Evolutionary conservation across 1,284 basidiomycete species (phyloP), one percentile per base, ranked within the genome.

Genomic region (Pseudozyma sp.): DNA sequence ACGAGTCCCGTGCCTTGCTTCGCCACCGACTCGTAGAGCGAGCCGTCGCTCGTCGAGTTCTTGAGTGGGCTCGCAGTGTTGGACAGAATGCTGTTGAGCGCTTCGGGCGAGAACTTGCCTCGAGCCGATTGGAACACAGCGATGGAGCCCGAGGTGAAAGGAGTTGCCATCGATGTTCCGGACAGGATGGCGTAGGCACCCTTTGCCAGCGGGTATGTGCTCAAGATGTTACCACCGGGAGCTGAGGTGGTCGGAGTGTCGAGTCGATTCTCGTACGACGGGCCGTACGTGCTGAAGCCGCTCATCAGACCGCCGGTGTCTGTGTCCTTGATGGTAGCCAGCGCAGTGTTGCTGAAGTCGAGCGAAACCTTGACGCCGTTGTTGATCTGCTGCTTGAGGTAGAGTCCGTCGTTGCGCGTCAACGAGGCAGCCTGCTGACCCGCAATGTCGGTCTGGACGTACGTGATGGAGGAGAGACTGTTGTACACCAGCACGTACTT

Each of bases 1-100:
- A 92, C 86, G 54, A 91, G 81, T 19, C 91, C 91, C 19, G 90
- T 87, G 39, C 91, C 92, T 70, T 90, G 89, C 55, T 89, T 88
- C 1, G 89, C 87, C 7, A 89, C 86, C 9, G 90, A 90, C 70
- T 90, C 88, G 44, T 89, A 77, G 4, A 88, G 87, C 37, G 87
- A 86, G 7, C 87, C 87, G 24, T 87, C 87, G 16, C 87, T 35
- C n/a, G 64, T 87, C 43, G 86, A 86, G 44, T 88, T 88, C 0
- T 85, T 80, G 8, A 91, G 83, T 5, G 86, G 84, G 42, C 86
- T 81, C 9, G 90, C 88, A 1, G 90, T 90, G 14, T 88, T 88
- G 83, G 91, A 86, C 68, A 92, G 88, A 11, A 91, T 79, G 71
- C 47, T 86, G 85, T 47, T 88, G 85, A 62, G 88, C 31, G 42